Conservation (phyloP, 2,329 filamentous ascomycete species). For the Aspergillus nomiae region DNA sequence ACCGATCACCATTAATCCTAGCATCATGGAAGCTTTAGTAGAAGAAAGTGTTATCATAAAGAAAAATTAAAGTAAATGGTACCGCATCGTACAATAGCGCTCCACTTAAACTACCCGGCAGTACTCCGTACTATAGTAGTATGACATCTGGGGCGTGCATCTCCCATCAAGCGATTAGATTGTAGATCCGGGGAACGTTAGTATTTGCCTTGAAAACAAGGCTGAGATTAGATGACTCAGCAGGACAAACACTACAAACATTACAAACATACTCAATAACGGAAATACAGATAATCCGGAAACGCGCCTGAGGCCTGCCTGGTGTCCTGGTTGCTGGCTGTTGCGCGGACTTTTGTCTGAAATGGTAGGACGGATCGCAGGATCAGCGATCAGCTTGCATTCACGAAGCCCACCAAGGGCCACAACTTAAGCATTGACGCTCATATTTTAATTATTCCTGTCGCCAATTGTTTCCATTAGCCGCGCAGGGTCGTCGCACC, state of each 20-base stretch:
- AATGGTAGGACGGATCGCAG: slow-evolving; percentile 23
- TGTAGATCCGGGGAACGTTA: not conserved
- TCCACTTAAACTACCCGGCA: not conserved
- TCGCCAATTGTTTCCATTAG: slow-evolving; percentile 12
- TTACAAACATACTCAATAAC: slow-evolving; percentile 10
- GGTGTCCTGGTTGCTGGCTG: slow-evolving; percentile 2
- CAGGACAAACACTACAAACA: slow-evolving; percentile 14
- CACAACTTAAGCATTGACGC: slow-evolving; percentile 22
- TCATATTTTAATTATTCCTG: slow-evolving; percentile 3
- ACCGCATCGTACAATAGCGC: not conserved
- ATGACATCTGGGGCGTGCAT: not conserved
- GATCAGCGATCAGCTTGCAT: slow-evolving; percentile 20
- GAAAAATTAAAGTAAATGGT: not conserved
- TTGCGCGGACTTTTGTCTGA: slow-evolving; percentile 27
- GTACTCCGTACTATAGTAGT: not conserved
- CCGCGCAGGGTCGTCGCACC: slow-evolving; percentile 10
- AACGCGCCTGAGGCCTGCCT: slow-evolving; percentile 25
- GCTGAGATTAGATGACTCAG: not conserved
- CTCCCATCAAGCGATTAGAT: not conserved
- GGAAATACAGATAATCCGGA: slow-evolving; percentile 18
- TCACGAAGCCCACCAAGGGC: slow-evolving; percentile 15
- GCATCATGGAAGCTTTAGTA: not conserved
- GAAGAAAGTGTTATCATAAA: not conserved
- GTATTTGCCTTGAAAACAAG: not conserved
- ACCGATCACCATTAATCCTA: not conserved